A percentile compares a stretch with the other conserved stretches of the same genome.
These are phyloP conservation scores for Elsinoe batatas DNA, from an alignment of 2,329 filamentous ascomycete species.

Conservation along the genomic window DNA sequence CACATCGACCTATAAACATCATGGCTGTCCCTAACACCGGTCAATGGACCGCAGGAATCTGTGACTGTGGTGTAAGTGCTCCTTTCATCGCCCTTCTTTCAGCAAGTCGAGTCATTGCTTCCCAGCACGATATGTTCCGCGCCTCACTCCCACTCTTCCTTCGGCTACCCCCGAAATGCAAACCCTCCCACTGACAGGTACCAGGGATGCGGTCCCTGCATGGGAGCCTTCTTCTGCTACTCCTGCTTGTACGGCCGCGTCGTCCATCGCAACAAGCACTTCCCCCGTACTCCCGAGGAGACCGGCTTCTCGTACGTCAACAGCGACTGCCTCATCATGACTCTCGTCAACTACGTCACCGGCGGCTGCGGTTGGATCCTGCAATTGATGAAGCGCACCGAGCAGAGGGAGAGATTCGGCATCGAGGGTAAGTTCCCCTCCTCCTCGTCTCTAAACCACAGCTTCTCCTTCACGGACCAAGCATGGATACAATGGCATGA, in stretches of 20 bases:
- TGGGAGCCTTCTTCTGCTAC: constrained; percentile 10
- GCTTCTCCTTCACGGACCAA: not conserved
- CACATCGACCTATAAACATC: not conserved
- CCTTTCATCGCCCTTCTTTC: not conserved
- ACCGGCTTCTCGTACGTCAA: constrained; percentile 10
- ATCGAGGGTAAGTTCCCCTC: not conserved
- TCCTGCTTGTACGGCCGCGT: constrained; percentile 10
- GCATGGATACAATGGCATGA: not conserved
- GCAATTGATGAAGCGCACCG: not conserved
- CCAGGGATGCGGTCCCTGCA: constrained; percentile 10
- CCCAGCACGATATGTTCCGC: not conserved
- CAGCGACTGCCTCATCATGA: constrained; percentile 1
- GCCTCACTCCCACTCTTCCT: not conserved
- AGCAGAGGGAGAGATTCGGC: constrained; percentile 9
- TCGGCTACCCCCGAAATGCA: not conserved
- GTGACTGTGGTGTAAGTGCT: constrained; percentile 10
- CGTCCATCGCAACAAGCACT: not conserved
- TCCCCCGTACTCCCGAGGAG: not conserved
- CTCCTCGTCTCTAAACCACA: not conserved
- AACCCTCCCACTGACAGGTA: not conserved
- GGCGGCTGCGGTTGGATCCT: not conserved
- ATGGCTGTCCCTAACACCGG: not conserved
- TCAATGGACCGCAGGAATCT: constrained; percentile 5
- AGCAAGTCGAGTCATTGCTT: not conserved
- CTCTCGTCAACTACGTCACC: not conserved